Base-by-base conservation (phyloP, 495 filamentous ascomycete species). In the Xylaria acuta region DNA sequence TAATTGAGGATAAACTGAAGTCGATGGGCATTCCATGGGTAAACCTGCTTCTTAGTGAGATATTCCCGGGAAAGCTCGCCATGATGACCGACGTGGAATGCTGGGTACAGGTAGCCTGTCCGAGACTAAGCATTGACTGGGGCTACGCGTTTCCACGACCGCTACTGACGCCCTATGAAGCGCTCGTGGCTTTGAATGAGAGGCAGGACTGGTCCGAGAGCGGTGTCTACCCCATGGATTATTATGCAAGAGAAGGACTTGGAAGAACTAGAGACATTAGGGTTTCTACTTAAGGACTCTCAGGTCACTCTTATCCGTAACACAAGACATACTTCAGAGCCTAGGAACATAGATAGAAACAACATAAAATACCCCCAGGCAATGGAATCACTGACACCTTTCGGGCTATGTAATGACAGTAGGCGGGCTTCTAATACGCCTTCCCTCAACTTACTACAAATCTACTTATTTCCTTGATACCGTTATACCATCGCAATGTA, bases 31-130 rank as follows among this genome's bases (percentile, higher is more conserved):
- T 96, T 14, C 90, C 92, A 8, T 93, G 90, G 70, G 89, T 99
- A 38, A 94, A 95, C 73, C 75, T 99, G 1, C 81, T 98, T 3
- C 84, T 99, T 3, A 93, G 90, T 71, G 96, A 99, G 84, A 98
- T 99, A 36, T 98, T 98, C 79, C 96, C 96, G 0, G 94, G 93
- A 0, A 99, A 99, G 79, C 81, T 99, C 67, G 94, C 92, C 0
- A 88, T 95, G 84, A 97, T 99, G 93, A 75, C 78, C 34, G 95
- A 98, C 78, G 92, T 99, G 7, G 96, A 97, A 74, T 95, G 93
- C 71, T 99, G 96, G 96, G 95, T 98, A 43, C 96, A 99, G 81
- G 93, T 99, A 53, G 96, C 96, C 11, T 99, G 96, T 84, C 96
- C 96, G 9, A 82, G 96, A 36, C 76, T 99, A 76, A 97, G 94